phyloP scores from a whole-genome alignment of 371 early-diverging fungal species.

The Rhizopus microsporus region DNA sequence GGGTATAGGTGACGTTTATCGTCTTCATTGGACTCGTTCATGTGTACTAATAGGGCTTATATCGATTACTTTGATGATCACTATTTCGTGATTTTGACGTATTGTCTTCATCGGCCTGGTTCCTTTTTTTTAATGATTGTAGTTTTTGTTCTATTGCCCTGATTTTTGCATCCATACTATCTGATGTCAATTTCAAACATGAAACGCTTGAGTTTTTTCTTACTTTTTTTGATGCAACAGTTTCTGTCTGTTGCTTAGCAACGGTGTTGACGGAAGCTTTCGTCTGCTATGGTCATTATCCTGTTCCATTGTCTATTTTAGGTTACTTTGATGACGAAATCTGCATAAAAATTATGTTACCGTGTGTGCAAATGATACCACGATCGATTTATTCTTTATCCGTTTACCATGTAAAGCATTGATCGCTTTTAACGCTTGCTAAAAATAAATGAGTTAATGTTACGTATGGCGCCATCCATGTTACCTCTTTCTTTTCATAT shows the following conservation, averaged over 20 bases:
- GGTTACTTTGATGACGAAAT: constrained; percentile 4
- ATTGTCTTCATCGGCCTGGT: background rate
- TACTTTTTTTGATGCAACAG: background rate
- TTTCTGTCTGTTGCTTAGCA: background rate
- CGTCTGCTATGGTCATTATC: background rate
- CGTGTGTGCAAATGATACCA: constrained; percentile 61
- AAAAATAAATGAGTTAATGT: background rate
- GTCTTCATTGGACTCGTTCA: background rate
- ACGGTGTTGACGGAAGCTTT: background rate
- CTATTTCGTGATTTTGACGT: background rate
- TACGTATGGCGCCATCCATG: background rate
- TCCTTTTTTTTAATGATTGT: constrained; percentile 1
- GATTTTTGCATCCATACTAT: constrained; percentile 63
- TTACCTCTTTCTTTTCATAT: constrained; percentile 54
- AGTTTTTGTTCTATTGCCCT: constrained; percentile 64
- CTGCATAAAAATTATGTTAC: constrained; percentile 28
- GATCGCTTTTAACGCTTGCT: constrained; percentile 60
- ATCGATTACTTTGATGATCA: background rate
- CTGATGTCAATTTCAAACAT: background rate
- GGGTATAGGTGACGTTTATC: background rate
- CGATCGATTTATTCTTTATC: constrained; percentile 53
- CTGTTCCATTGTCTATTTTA: background rate
- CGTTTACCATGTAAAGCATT: constrained; percentile 51
- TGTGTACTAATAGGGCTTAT: background rate
- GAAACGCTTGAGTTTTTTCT: background rate